Conservation (phyloP, 148 eudicot genomes). For the Silene conica region DNA sequence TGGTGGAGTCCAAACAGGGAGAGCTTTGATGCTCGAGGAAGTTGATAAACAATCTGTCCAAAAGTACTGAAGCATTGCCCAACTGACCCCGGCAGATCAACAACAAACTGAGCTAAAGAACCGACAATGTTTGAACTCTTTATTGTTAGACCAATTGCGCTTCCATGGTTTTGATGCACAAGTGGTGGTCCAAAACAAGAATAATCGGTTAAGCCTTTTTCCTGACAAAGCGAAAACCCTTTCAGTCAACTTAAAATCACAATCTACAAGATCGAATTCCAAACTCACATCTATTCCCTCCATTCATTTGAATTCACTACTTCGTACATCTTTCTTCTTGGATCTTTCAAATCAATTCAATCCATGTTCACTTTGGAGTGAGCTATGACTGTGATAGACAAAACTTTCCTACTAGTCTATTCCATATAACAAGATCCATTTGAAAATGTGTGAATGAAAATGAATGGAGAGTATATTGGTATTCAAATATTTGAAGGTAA, state of each 20-base stretch:
- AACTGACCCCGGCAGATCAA: constrained; percentile 37
- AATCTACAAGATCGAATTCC: not conserved
- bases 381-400: not conserved
- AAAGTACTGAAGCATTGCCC: constrained; percentile 65
- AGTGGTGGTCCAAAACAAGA: constrained; percentile 76
- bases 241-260: not conserved
- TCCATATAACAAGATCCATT: not conserved
- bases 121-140: constrained; percentile 46
- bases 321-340: too few relatives aligned
- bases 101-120: constrained; percentile 72
- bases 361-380: not conserved
- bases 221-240: constrained; percentile 29
- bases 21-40: constrained; percentile 54
- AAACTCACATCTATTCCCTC: not conserved
- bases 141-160: constrained; percentile 61
- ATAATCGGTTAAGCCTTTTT: constrained; percentile 49
- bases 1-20: constrained; percentile 58
- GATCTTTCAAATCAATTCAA: not conserved
- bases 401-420: not conserved
- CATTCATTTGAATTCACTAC: not conserved
- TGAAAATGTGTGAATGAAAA: not conserved
- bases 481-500: not conserved
- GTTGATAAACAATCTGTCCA: constrained; percentile 66
- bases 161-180: constrained; percentile 50
- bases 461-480: not conserved